These are phyloP conservation scores for Pyrus communis DNA, from an alignment of 306 rosid species.

Conservation along the genomic window DNA sequence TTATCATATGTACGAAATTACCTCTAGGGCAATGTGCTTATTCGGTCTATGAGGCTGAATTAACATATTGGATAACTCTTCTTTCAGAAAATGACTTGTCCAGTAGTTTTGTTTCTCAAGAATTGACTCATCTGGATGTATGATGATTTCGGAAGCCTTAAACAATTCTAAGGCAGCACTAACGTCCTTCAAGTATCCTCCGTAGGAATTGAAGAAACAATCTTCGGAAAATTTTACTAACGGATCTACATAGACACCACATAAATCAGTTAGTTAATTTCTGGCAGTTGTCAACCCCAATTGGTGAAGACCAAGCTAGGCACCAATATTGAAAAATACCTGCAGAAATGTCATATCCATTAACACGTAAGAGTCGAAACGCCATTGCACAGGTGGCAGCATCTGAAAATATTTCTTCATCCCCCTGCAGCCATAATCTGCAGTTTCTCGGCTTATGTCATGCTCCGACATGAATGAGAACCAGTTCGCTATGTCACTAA, in stretches of 20 bases:
- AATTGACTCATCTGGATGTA: conserved; percentile 52
- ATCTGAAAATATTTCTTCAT: conserved; percentile 58
- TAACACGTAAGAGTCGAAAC: conserved; percentile 55
- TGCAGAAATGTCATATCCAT: conserved; percentile 73
- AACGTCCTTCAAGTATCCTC: conserved; percentile 64
- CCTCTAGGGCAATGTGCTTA: conserved; percentile 46
- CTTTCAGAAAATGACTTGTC: conserved; percentile 50
- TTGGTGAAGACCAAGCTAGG: conserved; percentile 18
- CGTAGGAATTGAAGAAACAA: conserved; percentile 45
- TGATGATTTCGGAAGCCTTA: conserved; percentile 60
- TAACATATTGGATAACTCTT: conserved; percentile 16
- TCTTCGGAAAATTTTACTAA: conserved; percentile 53
- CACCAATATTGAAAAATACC: conserved; percentile 11
- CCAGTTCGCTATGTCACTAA: background rate
- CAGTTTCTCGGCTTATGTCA: conserved; percentile 10
- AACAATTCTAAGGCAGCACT: conserved; percentile 56
- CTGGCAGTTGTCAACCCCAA: background rate
- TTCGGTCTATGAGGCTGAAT: conserved; percentile 18
- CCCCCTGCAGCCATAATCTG: conserved; percentile 58
- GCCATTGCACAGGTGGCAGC: conserved; percentile 73
- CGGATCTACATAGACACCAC: conserved; percentile 43
- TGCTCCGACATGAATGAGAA: background rate
- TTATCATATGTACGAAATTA: too few relatives aligned
- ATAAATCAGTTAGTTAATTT: background rate
- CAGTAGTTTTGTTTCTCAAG: conserved; percentile 45